These are phyloP conservation scores for Xylaria scruposa DNA, from an alignment of 495 filamentous ascomycete species.

Conservation along the genomic window DNA sequence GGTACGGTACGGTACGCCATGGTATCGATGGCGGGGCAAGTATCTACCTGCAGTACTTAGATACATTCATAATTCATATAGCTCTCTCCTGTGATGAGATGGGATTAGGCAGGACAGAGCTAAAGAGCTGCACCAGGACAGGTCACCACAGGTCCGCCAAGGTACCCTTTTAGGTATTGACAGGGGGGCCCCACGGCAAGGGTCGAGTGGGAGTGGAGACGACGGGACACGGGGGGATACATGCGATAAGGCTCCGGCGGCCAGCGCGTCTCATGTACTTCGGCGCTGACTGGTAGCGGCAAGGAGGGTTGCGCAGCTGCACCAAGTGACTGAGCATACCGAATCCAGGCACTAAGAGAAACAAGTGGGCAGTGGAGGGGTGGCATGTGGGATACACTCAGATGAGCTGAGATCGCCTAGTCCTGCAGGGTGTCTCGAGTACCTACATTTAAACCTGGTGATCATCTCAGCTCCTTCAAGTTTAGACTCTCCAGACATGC, in stretches of 20 bases:
- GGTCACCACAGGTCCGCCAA: constrained; percentile 19
- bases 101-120: constrained; percentile 22
- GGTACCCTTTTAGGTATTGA: constrained; percentile 19
- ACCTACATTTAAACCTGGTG: constrained; percentile 18
- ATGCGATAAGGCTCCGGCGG: constrained; percentile 5
- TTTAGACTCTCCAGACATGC: constrained; percentile 8
- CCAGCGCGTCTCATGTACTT: constrained; percentile 4
- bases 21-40: constrained; percentile 18
- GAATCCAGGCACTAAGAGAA: constrained; percentile 3
- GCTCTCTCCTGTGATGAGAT: not conserved
- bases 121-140: constrained; percentile 15
- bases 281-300: not conserved
- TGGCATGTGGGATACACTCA: constrained; percentile 20
- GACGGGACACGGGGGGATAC: not conserved
- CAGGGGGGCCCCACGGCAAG: constrained; percentile 6
- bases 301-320: constrained; percentile 9
- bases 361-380: not conserved
- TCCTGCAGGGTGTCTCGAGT: constrained; percentile 13
- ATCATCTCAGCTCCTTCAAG: constrained; percentile 18
- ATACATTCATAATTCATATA: not conserved
- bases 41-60: constrained; percentile 4
- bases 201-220: constrained; percentile 10
- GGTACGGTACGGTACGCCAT: not conserved
- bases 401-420: constrained; percentile 23
- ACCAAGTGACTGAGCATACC: constrained; percentile 10